phyloP scores from a whole-genome alignment of 1,284 basidiomycete species.

The Pseudozyma hubeiensis region DNA sequence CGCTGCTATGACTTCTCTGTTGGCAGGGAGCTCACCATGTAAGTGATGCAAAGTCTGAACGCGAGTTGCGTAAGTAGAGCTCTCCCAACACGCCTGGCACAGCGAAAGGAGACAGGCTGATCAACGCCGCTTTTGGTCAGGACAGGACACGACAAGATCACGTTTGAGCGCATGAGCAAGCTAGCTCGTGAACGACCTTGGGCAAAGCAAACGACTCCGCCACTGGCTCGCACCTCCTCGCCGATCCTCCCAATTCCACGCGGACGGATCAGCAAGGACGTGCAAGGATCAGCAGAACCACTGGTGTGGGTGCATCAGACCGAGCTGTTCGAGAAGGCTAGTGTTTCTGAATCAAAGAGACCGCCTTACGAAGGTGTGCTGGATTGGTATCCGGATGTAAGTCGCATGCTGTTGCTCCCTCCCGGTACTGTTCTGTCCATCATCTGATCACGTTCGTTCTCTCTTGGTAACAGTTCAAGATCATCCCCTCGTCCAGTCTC shows the following conservation, averaged over 20 bases:
- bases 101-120: not conserved
- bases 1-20: conserved; percentile 3
- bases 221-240: not conserved
- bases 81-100: not conserved
- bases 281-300: conserved; percentile 15
- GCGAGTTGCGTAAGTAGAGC: conserved; percentile 27
- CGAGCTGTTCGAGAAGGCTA: conserved; percentile 37
- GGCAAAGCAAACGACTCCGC: not conserved
- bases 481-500: conserved; percentile 16
- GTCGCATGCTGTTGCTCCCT: not conserved
- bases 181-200: conserved; percentile 30
- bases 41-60: conserved; percentile 41
- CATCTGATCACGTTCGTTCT: too few relatives aligned
- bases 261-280: too few relatives aligned
- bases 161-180: conserved; percentile 38
- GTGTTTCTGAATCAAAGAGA: not conserved
- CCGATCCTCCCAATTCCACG: not conserved
- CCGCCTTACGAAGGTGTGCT: conserved; percentile 36
- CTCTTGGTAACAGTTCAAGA: conserved; percentile 23
- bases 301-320: conserved; percentile 60
- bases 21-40: conserved; percentile 47
- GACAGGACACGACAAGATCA: conserved; percentile 38
- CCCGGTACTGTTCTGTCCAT: too few relatives aligned
- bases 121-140: too few relatives aligned
- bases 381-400: conserved; percentile 59